A percentile compares a stretch with the other conserved stretches of the same genome.
Conservation (phyloP, 805 yeast genomes). For the Myxozyma neglecta region DNA sequence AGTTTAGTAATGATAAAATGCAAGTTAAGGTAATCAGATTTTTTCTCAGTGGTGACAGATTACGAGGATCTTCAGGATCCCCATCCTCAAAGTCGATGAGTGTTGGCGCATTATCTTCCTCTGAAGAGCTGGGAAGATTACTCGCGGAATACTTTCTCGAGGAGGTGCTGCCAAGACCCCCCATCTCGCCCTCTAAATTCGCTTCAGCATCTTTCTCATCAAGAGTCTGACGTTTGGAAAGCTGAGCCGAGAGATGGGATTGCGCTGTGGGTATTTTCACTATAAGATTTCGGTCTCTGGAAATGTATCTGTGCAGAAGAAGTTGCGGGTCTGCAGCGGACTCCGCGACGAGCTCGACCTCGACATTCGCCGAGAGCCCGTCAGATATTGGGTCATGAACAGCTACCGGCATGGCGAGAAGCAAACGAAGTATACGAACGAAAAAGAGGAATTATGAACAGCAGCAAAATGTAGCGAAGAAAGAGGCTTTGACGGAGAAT, state of each 20-base stretch:
- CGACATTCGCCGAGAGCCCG: slow-evolving; percentile 10
- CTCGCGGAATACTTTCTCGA: neutral
- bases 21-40: neutral
- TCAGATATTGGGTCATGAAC: slow-evolving; percentile 16
- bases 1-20: slow-evolving; percentile 11
- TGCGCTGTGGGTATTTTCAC: slow-evolving; percentile 7
- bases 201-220: neutral
- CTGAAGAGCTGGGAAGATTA: neutral
- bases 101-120: slow-evolving; percentile 12
- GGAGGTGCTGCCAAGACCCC: neutral
- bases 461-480: neutral
- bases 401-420: slow-evolving; percentile 14
- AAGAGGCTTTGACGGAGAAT: too few species aligned
- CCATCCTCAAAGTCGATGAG: slow-evolving; percentile 25
- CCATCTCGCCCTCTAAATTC: neutral
- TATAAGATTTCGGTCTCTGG: slow-evolving; percentile 9
- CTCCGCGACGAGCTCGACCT: slow-evolving; percentile 22
- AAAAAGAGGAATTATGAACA: too few species aligned
- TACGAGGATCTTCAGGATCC: slow-evolving; percentile 26
- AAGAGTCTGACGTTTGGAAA: neutral
- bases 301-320: slow-evolving; percentile 20
- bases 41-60: slow-evolving; percentile 13
- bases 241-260: slow-evolving; percentile 1
- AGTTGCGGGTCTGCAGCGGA: slow-evolving; percentile 25
- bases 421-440: neutral